phyloP scores from a whole-genome alignment of 768 basidiomycete genomes.

The Dentipellis sp. region DNA sequence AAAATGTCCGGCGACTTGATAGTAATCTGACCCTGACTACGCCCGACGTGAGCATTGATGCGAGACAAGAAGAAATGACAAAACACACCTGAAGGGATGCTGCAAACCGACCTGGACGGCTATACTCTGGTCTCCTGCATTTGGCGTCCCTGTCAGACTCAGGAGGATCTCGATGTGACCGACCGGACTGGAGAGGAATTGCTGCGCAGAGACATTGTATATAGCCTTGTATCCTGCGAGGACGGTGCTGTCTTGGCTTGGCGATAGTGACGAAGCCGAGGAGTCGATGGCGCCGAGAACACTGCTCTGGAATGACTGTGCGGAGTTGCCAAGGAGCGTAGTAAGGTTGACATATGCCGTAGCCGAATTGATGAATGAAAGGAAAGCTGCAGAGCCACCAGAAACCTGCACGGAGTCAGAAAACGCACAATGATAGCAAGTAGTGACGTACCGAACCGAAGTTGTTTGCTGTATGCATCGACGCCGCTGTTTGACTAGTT shows the following conservation, averaged over 20 bases:
- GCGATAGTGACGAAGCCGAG: slow-evolving; percentile 30
- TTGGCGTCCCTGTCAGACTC: slow-evolving; percentile 27
- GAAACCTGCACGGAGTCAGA: slow-evolving; percentile 7
- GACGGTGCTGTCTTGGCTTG: slow-evolving; percentile 34
- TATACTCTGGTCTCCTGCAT: slow-evolving; percentile 32
- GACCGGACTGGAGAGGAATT: slow-evolving; percentile 29
- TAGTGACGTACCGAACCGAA: not conserved
- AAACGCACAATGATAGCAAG: not conserved
- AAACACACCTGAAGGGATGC: slow-evolving; percentile 42
- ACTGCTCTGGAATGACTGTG: slow-evolving; percentile 23
- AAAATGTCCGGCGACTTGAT: slow-evolving; percentile 55
- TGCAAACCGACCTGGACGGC: slow-evolving; percentile 60
- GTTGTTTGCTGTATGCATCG: slow-evolving; percentile 3
- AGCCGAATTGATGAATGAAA: slow-evolving; percentile 56
- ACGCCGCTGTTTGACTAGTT: slow-evolving; percentile 27
- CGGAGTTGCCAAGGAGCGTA: slow-evolving; percentile 30
- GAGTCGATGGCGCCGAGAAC: slow-evolving; percentile 23
- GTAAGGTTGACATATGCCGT: slow-evolving; percentile 51
- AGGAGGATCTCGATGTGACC: slow-evolving; percentile 53
- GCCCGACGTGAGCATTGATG: not conserved
- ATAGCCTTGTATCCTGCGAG: slow-evolving; percentile 47
- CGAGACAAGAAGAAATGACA: slow-evolving; percentile 1
- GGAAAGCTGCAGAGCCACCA: slow-evolving; percentile 24
- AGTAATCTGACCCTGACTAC: slow-evolving; percentile 47
- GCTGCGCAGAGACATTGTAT: slow-evolving; percentile 32